Evolutionary conservation across 805 yeast genomes (phyloP), one percentile per base, ranked within the genome.

Genomic region (Candida pseudofarinosa): DNA sequence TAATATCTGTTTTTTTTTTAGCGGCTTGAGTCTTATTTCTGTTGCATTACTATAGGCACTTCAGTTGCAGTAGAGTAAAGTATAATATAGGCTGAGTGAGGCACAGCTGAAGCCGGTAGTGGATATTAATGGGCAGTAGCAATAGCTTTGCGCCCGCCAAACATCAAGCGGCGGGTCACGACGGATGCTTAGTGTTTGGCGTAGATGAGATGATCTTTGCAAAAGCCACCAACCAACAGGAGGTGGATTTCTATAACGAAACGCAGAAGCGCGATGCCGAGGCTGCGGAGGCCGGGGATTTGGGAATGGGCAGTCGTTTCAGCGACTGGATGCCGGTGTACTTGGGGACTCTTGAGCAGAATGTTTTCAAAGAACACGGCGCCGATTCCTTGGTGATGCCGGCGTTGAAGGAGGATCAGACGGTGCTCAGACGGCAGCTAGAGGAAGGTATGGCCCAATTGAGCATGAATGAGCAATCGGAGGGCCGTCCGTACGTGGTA

Each of bases 121-220:
- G n/a, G n/a, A n/a, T n/a, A n/a, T n/a, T n/a, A n/a, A 32, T 32
- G 34, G 34, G 34, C 7, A 15, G 17, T n/a, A n/a, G 7, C 20
- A 36, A 19, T 15, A 31, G n/a, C 17, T 35, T 34, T 38, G 35
- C 41, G 3, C 53, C 53, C 7, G 46, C 60, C 8, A 40, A 43
- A n/a, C 87, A 85, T 55, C 85, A 81, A 62, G 98, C 93, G 2
- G 98, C 97, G 0, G 99, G 99, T 4, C 99, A 91, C 55, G 86
- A 74, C 4, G 98, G 96, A 0, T 77, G 85, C 2, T 52, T 88
- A 41, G 76, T 78, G 3, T 50, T 55, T 8, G 80, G 80, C 48
- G 73, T 60, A 4, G 77, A 76, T 33, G 95, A 89, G 0, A 63
- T 78, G 5, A 65, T 91, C 13, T 84, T 90, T 50, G 77, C 87